Evolutionary conservation across 169 alveolate species (phyloP).

Genomic region (Cryptosporidium viatorum): DNA sequence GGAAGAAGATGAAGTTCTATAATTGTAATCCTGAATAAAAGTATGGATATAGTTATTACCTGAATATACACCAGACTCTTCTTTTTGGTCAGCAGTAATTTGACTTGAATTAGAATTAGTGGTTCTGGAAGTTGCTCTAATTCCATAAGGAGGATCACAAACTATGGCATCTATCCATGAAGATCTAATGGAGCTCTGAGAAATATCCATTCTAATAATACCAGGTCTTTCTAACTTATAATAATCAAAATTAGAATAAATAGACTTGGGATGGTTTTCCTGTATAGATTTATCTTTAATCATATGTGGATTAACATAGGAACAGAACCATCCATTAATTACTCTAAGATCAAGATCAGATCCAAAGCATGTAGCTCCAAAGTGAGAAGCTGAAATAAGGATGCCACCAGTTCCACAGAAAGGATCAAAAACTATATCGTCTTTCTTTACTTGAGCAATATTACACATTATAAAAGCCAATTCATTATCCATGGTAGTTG

Average conservation of each 20-base stretch:
- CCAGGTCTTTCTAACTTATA: conserved; percentile 88
- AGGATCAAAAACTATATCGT: conserved; percentile 92
- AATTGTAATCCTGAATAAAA: conserved; percentile 16
- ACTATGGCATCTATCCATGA: conserved; percentile 94
- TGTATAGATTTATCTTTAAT: conserved; percentile 73
- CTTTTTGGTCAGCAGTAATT: not conserved
- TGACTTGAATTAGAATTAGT: conserved; percentile 22
- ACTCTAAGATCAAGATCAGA: conserved; percentile 95
- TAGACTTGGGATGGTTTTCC: conserved; percentile 79
- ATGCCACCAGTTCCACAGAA: conserved; percentile 98
- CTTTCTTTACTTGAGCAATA: conserved; percentile 84
- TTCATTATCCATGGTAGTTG: conserved; percentile 95
- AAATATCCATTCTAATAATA: conserved; percentile 79
- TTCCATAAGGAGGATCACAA: conserved; percentile 98
- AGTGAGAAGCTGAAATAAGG: conserved; percentile 90
- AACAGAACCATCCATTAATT: conserved; percentile 86
- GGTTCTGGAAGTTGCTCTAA: conserved; percentile 87
- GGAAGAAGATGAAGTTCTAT: not conserved
- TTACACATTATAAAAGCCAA: conserved; percentile 97
- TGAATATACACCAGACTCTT: not conserved
- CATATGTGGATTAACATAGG: conserved; percentile 85
- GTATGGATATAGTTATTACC: not conserved
- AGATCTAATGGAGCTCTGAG: conserved; percentile 53
- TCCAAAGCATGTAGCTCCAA: conserved; percentile 93
- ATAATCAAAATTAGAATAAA: conserved; percentile 88